A percentile compares a stretch with the other conserved stretches of the same genome.
Conservation (phyloP, 2,329 filamentous ascomycete genomes). For the Cladosporium oxysporum region DNA sequence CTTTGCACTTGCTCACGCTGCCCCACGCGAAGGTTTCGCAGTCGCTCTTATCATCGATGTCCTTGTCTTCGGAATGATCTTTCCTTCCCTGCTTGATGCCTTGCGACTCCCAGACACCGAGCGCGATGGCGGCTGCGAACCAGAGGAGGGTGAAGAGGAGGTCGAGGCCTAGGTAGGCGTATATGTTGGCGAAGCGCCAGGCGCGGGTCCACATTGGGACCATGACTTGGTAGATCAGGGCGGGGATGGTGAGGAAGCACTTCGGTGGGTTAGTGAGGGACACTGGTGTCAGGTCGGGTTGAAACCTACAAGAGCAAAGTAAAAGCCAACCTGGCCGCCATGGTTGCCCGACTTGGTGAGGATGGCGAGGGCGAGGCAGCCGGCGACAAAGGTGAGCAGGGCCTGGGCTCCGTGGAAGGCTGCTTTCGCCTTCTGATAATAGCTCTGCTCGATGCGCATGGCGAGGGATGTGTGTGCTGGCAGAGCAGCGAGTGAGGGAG, state of each 20-base stretch:
- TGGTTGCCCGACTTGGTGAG: constrained; percentile 56
- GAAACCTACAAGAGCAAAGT: constrained; percentile 57
- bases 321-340: constrained; percentile 58
- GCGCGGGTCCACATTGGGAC: constrained; percentile 63
- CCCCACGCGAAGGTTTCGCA: constrained; percentile 60
- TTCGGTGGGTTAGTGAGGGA: constrained; percentile 32
- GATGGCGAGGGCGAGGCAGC: constrained; percentile 59
- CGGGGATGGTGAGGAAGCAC: constrained; percentile 62
- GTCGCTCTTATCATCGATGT: constrained; percentile 40
- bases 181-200: constrained; percentile 59
- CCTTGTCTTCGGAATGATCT: constrained; percentile 29
- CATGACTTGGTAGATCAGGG: constrained; percentile 60
- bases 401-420: constrained; percentile 56
- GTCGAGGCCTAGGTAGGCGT: constrained; percentile 60
- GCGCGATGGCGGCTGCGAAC: constrained; percentile 59
- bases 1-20: constrained; percentile 55
- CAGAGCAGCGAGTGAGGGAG: not conserved
- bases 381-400: constrained; percentile 59
- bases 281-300: not conserved
- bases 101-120: constrained; percentile 58
- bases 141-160: constrained; percentile 57
- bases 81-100: constrained; percentile 55
- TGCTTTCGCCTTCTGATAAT: constrained; percentile 58
- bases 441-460: constrained; percentile 49
- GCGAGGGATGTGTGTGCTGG: constrained; percentile 16